Evolutionary conservation across 2,329 filamentous ascomycete genomes (phyloP), one percentile per base, ranked within the genome.

Genomic region (Colletotrichum tofieldiae): DNA sequence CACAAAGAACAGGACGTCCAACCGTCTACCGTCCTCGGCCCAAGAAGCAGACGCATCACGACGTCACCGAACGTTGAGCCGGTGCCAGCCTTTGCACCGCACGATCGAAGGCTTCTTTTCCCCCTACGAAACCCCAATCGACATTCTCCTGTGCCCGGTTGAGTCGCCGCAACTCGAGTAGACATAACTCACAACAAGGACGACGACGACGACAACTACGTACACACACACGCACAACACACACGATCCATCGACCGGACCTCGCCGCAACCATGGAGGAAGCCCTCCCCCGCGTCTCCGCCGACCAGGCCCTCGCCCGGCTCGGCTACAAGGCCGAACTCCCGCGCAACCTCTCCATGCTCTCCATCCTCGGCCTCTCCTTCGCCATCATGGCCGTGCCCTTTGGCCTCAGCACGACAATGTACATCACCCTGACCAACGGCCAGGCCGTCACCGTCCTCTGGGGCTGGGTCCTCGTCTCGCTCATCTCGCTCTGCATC

Each of bases 361-460:
- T 86, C 5, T 92, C 89, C 77, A 89, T 94, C 37, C 83, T 94
- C 55, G 92, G 92, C 62, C 76, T 83, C 74, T 93, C 91, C 55
- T 94, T 94, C 78, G 92, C 92, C 63, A 93, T 94, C 80, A 93
- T 94, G 91, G 92, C 92, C 14, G 91, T 91, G 14, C 91, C 91
- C 0, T 93, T 91, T 75, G 92, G 92, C 45, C 84, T 93, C 47
- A 89, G 86, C 39, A 93, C 92, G 20, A 93, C 92, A 1, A 84
- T 94, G 73, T 91, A 89, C 81, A 92, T 93, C 78, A 90, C 90
- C 29, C 85, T 94, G 37, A 88, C 88, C 23, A 91, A 93, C 79
- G 92, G 92, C 29, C 90, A 93, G 79, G 87, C 86, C 54, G 92
- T 93, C 20, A 93, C 91, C 32, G 87, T 93, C 51, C 83, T 94